Conservation (phyloP, 2,329 filamentous ascomycete species). For the Fusarium coicis region DNA sequence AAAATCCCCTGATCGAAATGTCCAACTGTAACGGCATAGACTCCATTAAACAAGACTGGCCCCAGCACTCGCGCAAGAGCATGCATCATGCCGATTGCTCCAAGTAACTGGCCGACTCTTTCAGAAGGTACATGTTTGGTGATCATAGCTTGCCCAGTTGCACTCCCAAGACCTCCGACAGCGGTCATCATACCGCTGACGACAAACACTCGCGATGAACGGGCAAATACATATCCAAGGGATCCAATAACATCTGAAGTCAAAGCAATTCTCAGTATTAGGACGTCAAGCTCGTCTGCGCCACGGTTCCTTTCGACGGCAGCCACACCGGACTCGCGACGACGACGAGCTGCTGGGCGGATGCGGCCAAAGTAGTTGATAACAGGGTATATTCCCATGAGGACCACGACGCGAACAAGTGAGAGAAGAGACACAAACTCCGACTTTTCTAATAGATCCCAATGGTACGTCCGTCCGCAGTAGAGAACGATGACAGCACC, state of each 20-base stretch:
- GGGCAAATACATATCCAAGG: constrained; percentile 76
- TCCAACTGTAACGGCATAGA: constrained; percentile 85
- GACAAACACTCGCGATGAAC: constrained; percentile 72
- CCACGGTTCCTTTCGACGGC: constrained; percentile 68
- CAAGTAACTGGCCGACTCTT: constrained; percentile 85
- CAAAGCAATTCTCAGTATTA: constrained; percentile 78
- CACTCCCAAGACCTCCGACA: constrained; percentile 84
- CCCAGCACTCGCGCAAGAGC: constrained; percentile 81
- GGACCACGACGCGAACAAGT: constrained; percentile 76
- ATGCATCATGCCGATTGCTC: constrained; percentile 87
- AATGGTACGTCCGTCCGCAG: constrained; percentile 80
- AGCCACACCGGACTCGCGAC: constrained; percentile 50
- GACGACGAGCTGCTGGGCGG: constrained; percentile 58
- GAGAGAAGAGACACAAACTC: constrained; percentile 85
- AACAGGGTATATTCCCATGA: constrained; percentile 79
- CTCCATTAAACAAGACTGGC: constrained; percentile 84
- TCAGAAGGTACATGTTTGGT: constrained; percentile 92
- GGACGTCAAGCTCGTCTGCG: constrained; percentile 81
- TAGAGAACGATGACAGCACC: constrained; percentile 88
- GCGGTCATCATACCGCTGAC: constrained; percentile 77
- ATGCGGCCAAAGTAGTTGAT: constrained; percentile 80
- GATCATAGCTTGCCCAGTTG: constrained; percentile 83
- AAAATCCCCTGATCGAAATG: constrained; percentile 86
- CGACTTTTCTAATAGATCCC: constrained; percentile 84
- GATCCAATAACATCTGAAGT: constrained; percentile 81